Conservation (phyloP, 2,329 filamentous ascomycete species). For the Zalaria obscura region DNA sequence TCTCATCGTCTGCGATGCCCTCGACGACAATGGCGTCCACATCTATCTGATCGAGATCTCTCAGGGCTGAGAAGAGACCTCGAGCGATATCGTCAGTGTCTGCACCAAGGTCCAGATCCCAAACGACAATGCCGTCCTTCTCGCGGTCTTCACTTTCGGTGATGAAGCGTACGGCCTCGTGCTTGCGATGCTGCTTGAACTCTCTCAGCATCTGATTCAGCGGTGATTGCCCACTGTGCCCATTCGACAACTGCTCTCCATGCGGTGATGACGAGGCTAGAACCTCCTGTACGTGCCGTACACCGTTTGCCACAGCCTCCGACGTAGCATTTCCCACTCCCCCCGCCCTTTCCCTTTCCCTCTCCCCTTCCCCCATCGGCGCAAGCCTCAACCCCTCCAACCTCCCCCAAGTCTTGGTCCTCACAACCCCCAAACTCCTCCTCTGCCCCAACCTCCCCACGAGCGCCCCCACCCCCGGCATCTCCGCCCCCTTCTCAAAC, state of each 20-base stretch:
- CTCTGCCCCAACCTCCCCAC: constrained; percentile 11
- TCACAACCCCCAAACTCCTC: constrained; percentile 25
- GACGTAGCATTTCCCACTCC: too few species aligned
- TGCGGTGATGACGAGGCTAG: too few species aligned
- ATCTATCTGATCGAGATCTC: constrained; percentile 66
- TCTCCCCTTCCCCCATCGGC: too few species aligned
- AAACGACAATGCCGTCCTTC: constrained; percentile 19
- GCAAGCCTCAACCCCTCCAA: neutral
- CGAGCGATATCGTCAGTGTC: constrained; percentile 65
- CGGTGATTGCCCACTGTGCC: neutral
- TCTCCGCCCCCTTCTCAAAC: constrained; percentile 47
- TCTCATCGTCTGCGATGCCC: constrained; percentile 56
- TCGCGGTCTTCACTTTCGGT: constrained; percentile 3
- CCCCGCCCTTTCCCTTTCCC: too few species aligned
- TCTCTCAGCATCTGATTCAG: neutral
- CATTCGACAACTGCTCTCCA: too few species aligned
- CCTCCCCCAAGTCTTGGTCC: constrained; percentile 19
- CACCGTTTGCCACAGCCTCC: too few species aligned
- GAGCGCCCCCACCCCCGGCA: constrained; percentile 14
- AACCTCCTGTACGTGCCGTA: too few species aligned
- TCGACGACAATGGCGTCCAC: constrained; percentile 84
- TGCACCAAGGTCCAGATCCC: constrained; percentile 61
- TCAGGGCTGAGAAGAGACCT: constrained; percentile 72
- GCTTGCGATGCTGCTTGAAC: neutral
- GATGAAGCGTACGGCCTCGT: neutral